Evolutionary conservation across 2,329 filamentous ascomycete genomes (phyloP), one percentile per base, ranked within the genome.

Genomic region (Trichoderma endophyticum): DNA sequence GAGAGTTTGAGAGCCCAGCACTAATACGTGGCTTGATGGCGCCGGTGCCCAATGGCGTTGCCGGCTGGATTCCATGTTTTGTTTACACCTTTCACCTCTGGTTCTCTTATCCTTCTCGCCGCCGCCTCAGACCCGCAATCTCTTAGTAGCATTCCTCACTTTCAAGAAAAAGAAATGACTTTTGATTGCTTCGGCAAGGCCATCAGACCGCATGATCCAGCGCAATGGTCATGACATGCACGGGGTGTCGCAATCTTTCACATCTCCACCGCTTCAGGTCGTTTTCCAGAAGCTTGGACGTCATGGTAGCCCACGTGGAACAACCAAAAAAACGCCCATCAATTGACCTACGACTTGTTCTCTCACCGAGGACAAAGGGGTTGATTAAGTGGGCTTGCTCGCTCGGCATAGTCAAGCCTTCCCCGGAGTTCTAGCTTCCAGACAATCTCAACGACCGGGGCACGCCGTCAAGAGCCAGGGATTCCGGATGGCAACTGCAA

Each of bases 271-370:
- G 28, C 30, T 14, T 32, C 9, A 34, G 9, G 28, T 51, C 57
- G 39, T 54, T 12, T 70, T 70, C 66, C 28, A 62, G 66, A 70
- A 70, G 66, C 57, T 54, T 62, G 15, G 57, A 70, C 66, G 39
- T 70, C 57, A 62, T 61, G 14, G 6, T 14, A 21, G 21, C 66
- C 66, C 66, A 70, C 57, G 66, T 70, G 66, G 57, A 54, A 70
- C 39, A 39, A 24, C 26, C 8, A 8, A 36, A 69, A 69, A 51
- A 60, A 28, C 39, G 57, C 39, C 66, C 39, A 26, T 51, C 57
- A 15, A 9, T 32, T 21, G 30, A 24, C 30, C 66, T 54, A 70
- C 57, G 56, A 61, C 66, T 30, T 48, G 56, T 69, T 62, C 39
- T 70, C 57, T 70, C 66, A 70, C 66, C 66, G 66, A 70, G 26